These are phyloP conservation scores for Pleurotus eryngii DNA, from an alignment of 768 basidiomycete species.

Conservation along the genomic window DNA sequence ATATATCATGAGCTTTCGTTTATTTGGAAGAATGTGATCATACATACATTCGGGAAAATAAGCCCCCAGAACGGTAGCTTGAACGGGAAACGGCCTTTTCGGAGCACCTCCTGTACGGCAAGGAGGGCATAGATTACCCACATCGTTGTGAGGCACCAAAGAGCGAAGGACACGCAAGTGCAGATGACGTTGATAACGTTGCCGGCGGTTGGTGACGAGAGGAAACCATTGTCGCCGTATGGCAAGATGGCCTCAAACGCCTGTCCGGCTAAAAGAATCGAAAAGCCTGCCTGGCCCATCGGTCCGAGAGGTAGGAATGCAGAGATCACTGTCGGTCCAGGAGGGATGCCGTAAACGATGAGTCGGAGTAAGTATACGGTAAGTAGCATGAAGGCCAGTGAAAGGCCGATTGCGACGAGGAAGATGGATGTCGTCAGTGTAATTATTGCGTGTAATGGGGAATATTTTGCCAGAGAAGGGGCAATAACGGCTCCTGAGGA, in stretches of 20 bases:
- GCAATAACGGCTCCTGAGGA: constrained; percentile 65
- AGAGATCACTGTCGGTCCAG: constrained; percentile 46
- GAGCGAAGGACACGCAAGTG: constrained; percentile 42
- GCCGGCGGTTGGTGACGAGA: constrained; percentile 21
- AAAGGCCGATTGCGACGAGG: constrained; percentile 53
- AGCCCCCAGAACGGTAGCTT: constrained; percentile 62
- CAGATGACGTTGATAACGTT: constrained; percentile 41
- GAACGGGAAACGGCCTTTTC: constrained; percentile 44
- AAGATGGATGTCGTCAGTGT: constrained; percentile 54
- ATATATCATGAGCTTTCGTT: background rate
- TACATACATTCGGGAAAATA: constrained; percentile 66
- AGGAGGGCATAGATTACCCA: constrained; percentile 58
- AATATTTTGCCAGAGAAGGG: constrained; percentile 40
- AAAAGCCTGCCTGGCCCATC: constrained; percentile 62
- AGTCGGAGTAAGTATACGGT: constrained; percentile 61
- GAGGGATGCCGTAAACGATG: constrained; percentile 52
- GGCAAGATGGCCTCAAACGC: constrained; percentile 38
- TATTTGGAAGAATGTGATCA: background rate
- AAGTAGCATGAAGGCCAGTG: constrained; percentile 63
- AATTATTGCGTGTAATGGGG: constrained; percentile 46
- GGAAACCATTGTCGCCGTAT: background rate
- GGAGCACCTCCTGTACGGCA: constrained; percentile 40
- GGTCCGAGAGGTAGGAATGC: constrained; percentile 77
- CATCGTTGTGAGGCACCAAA: constrained; percentile 65
- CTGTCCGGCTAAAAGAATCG: constrained; percentile 53